A percentile compares a stretch with the other conserved stretches of the same genome.
Conservation (phyloP, 2,329 filamentous ascomycete genomes). For the Aspergillus sclerotialis region DNA sequence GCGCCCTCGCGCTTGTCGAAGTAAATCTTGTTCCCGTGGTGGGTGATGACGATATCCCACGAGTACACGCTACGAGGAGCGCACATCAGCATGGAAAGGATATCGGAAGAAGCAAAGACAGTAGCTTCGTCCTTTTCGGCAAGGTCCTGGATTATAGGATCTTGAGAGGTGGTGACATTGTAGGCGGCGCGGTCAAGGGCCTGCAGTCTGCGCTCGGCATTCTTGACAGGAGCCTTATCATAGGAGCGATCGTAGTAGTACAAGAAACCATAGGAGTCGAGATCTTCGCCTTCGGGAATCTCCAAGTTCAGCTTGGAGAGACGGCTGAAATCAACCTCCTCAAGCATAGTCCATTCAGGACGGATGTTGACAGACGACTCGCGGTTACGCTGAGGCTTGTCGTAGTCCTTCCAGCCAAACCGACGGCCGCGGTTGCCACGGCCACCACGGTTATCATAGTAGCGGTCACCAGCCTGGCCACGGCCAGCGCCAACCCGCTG, state of each 20-base stretch:
- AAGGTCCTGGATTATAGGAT: slow-evolving; percentile 94
- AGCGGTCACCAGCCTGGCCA: slow-evolving; percentile 56
- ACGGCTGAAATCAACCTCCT: slow-evolving; percentile 98
- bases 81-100: slow-evolving; percentile 99
- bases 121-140: slow-evolving; percentile 93
- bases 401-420: slow-evolving; percentile 98
- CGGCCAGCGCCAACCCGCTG: slow-evolving; percentile 65
- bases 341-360: slow-evolving; percentile 87
- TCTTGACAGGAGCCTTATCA: slow-evolving; percentile 90
- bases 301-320: slow-evolving; percentile 94
- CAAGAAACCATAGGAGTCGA: slow-evolving; percentile 93
- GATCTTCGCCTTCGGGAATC: slow-evolving; percentile 86
- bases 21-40: slow-evolving; percentile 94
- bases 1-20: slow-evolving; percentile 97
- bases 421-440: slow-evolving; percentile 70
- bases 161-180: slow-evolving; percentile 94
- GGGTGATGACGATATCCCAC: slow-evolving; percentile 93
- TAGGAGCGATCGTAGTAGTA: slow-evolving; percentile 96
- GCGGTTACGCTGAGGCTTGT: slow-evolving; percentile 94
- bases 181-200: slow-evolving; percentile 91
- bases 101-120: slow-evolving; percentile 94
- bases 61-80: slow-evolving; percentile 93
- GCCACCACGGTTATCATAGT: slow-evolving; percentile 65
- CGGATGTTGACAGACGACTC: slow-evolving; percentile 96
- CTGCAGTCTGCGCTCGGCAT: slow-evolving; percentile 76